Evolutionary conservation across 257 asterid species (phyloP), one percentile per base, ranked within the genome.

Genomic region (Nicotiana paniculata): DNA sequence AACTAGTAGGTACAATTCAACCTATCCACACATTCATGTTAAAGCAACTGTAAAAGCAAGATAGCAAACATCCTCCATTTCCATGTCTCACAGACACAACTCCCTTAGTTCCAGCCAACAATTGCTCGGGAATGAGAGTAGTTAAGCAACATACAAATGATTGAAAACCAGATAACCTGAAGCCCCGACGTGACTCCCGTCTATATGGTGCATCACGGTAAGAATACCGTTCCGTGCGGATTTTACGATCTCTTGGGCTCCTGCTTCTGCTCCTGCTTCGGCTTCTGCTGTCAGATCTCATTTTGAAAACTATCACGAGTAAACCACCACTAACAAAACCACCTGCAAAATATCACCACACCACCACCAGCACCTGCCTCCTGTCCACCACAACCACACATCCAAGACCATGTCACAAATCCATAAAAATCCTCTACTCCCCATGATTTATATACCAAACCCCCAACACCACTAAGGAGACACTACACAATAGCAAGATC

Each of bases 371-470:
- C 93, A 85, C 89, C 93, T 77, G 89, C 91, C 93, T 86, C 91
- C 98, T 95, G 99, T 90, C 97, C 99, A 95, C 98, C 95, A 95
- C 91, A 93, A 92, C 96, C 95, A 93, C 91, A 93, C 90, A 95
- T 86, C 94, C 90, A 91, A 90, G 83, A 89, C 96, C 94, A 90
- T 57, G 87, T 91, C 97, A 91, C 96, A 90, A 82, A 82, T 84
- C 51, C 51, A 43, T 43, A 43, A 43, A 43, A 79, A 85, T 81
- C 86, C 91, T 83, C 48, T 59, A 81, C 79, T 89, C 83, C 89
- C 89, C 81, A 83, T 77, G 51, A 43, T 82, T 85, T 74, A 59
- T 82, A 81, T 88, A 88, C 95, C 97, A 90, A 76, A 85, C 61
- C 89, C 90, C 89, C 51, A 77, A 83, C 87, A 85, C 79, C 79